A percentile compares a stretch with the other conserved stretches of the same genome.
phyloP scores from a whole-genome alignment of 2,329 filamentous ascomycete genomes.

The Xylaria polymorpha region DNA sequence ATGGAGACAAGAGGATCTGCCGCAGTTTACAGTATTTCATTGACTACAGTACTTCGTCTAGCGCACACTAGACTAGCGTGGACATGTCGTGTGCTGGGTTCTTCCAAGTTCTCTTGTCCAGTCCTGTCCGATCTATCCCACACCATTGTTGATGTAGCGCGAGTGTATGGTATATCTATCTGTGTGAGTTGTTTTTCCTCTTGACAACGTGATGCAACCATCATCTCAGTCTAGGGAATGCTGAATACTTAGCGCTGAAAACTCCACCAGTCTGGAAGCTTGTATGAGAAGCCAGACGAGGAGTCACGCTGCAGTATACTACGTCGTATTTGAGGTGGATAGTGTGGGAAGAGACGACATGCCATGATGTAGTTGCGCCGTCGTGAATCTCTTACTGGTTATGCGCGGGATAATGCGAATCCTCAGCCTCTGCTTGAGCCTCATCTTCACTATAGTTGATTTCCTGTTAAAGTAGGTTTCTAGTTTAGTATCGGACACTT shows the following conservation, averaged over 20 bases:
- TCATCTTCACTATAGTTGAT: constrained; percentile 35
- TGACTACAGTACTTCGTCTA: constrained; percentile 19
- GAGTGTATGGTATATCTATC: background rate
- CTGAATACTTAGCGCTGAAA: constrained; percentile 5
- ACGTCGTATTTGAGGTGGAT: constrained; percentile 2
- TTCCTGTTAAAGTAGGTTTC: constrained; percentile 8
- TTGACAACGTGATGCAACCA: constrained; percentile 22
- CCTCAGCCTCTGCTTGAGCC: constrained; percentile 39
- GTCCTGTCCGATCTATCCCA: constrained; percentile 12
- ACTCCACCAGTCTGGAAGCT: background rate
- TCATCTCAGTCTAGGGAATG: background rate
- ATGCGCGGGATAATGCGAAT: constrained; percentile 35
- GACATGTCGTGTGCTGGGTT: constrained; percentile 13
- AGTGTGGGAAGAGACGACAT: constrained; percentile 8
- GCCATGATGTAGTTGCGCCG: constrained; percentile 16
- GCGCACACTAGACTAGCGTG: constrained; percentile 10
- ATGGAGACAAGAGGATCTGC: constrained; percentile 29
- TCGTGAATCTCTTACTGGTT: constrained; percentile 2
- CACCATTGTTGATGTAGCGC: constrained; percentile 5
- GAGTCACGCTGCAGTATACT: background rate
- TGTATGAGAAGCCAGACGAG: constrained; percentile 8
- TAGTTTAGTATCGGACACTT: constrained; percentile 11
- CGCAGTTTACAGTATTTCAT: constrained; percentile 6
- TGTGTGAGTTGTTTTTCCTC: constrained; percentile 8
- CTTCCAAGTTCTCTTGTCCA: constrained; percentile 9